Evolutionary conservation across 2,329 filamentous ascomycete genomes (phyloP), one percentile per base, ranked within the genome.

Genomic region (Hymenoscyphus salicellus): DNA sequence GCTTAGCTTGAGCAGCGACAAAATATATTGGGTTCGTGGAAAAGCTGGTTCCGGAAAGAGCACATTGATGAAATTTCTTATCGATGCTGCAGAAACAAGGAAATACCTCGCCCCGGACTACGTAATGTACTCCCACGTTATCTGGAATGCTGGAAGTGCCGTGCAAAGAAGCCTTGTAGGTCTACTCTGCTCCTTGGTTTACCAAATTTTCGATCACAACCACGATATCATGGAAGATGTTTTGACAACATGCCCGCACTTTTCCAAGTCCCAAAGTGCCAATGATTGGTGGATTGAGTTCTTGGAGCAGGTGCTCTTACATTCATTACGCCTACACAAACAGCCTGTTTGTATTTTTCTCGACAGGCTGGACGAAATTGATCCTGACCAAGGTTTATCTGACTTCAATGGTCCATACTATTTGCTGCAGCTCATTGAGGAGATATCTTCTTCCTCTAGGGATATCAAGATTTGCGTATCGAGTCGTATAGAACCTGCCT

Each of bases 331-430:
- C 2, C 7, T 41, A 2, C 23, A 26, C 2, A 11, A 11, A 17
- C 14, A 11, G 10, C 32, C 32, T 14, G 14, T 60, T 26, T 60
- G 58, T 58, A 61, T 71, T 5, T 65, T 71, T 23, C 63, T 71
- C 26, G 69, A 71, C 32, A 68, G 69, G 1, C 46, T 71, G 11
- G 69, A 71, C 58, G 68, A 71, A 59, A 67, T 66, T 33, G 58
- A 64, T 17, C 62, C 68, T 5, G 60, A 64, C 10, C 49, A 43
- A 32, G 26, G 36, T 2, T 61, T 64, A 0, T 28, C 65, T 6
- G 55, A 49, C 5, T 10, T 56, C 28, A 2, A 49, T 26, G 43
- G 43, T n/a, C 43, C 43, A 2, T 56, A 30, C 14, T n/a, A 60
- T 5, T 55, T 68, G 32, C 30, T 68, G 7, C 20, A 57, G 5